phyloP scores from a whole-genome alignment of 352 stramenopile species.

The Globisporangium camurandrum region DNA sequence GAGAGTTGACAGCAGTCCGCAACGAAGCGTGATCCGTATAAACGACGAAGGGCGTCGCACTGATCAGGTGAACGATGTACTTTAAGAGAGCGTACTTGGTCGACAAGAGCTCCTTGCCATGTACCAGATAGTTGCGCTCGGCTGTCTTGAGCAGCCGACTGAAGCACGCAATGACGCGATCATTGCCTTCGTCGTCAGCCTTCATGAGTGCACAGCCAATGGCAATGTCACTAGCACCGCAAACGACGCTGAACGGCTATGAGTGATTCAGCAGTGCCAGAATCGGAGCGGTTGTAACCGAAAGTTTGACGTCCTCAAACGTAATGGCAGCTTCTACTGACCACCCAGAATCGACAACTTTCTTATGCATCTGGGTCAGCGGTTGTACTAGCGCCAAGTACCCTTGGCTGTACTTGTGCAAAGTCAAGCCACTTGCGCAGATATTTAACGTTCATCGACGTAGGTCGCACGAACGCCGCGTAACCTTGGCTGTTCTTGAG shows the following conservation, averaged over 20 bases:
- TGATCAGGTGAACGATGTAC: not conserved
- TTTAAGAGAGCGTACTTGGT: not conserved
- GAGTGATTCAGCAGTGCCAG: not conserved
- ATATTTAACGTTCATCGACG: too few relatives aligned
- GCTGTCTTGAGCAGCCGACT: not conserved
- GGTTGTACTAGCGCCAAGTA: too few relatives aligned
- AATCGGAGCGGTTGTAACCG: too few relatives aligned
- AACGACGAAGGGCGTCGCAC: not conserved
- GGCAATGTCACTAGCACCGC: not conserved
- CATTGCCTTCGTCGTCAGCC: too few relatives aligned
- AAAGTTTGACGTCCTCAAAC: conserved; percentile 9
- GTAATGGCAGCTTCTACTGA: not conserved
- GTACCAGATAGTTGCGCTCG: not conserved
- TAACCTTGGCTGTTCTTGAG: conserved; percentile 6
- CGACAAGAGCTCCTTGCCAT: not conserved
- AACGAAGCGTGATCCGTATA: conserved; percentile 21
- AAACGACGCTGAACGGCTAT: not conserved
- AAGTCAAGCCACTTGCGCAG: too few relatives aligned
- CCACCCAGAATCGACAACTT: conserved; percentile 6
- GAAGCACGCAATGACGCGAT: not conserved
- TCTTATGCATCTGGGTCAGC: not conserved
- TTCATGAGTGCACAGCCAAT: not conserved
- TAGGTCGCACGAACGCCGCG: not conserved
- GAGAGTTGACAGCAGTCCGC: conserved; percentile 10
- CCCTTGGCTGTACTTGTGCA: too few relatives aligned